These are phyloP conservation scores for Phanerochaete carnosa DNA, from an alignment of 768 basidiomycete species.

Conservation along the genomic window DNA sequence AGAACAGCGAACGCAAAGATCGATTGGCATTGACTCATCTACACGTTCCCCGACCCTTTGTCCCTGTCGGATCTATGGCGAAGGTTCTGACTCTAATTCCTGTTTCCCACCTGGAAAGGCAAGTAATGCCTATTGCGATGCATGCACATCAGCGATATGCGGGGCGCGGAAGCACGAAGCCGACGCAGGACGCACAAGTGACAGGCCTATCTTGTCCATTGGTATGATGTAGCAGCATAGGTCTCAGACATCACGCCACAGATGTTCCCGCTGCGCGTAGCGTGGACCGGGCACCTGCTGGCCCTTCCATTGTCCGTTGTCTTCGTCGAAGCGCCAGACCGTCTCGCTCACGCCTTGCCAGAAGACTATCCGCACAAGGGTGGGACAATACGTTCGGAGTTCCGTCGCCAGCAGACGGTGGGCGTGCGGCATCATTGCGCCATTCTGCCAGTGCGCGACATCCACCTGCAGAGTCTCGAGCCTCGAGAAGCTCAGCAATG, in stretches of 20 bases:
- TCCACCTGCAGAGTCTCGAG: constrained; percentile 37
- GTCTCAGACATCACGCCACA: constrained; percentile 18
- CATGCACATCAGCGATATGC: constrained; percentile 3
- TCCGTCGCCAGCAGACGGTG: constrained; percentile 35
- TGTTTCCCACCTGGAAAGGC: constrained; percentile 1
- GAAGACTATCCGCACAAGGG: constrained; percentile 32
- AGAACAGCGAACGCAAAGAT: constrained; percentile 8
- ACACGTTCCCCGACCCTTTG: constrained; percentile 5
- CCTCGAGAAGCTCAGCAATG: constrained; percentile 31
- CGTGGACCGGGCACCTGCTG: constrained; percentile 11
- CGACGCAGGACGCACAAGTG: background rate
- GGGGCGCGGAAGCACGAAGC: constrained; percentile 1
- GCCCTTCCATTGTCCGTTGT: constrained; percentile 16
- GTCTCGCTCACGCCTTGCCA: constrained; percentile 26
- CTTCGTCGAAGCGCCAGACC: constrained; percentile 21
- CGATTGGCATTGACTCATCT: constrained; percentile 12
- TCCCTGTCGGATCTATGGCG: constrained; percentile 4
- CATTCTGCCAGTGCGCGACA: constrained; percentile 32
- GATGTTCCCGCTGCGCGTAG: constrained; percentile 3
- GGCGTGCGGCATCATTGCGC: constrained; percentile 28
- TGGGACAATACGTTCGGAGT: constrained; percentile 35
- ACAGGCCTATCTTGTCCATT: background rate
- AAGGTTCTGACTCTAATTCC: constrained; percentile 9
- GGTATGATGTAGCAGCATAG: background rate
- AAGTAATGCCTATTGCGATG: background rate